Conservation (phyloP, 1,284 basidiomycete genomes). For the Veloboletus limbatus region DNA sequence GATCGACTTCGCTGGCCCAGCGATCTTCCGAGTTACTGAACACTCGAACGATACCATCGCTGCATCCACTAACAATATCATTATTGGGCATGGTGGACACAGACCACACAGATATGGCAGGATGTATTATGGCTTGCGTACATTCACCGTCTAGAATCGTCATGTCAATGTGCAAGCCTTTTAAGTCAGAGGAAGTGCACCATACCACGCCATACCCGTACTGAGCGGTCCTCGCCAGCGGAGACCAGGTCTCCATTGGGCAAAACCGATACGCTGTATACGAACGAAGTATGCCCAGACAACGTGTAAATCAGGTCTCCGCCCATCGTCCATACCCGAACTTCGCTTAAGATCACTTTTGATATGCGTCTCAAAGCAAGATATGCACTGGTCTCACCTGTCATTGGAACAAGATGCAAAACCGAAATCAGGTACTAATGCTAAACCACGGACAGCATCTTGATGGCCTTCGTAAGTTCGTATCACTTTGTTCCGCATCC, state of each 20-base stretch:
- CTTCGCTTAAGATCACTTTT: conserved; percentile 53
- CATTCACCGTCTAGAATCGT: conserved; percentile 63
- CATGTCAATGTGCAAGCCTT: not conserved
- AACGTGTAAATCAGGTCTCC: conserved; percentile 77
- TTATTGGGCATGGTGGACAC: conserved; percentile 83
- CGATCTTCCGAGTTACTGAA: conserved; percentile 79
- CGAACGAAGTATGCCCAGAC: conserved; percentile 94
- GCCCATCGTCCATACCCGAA: conserved; percentile 87
- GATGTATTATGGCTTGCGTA: conserved; percentile 84
- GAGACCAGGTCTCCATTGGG: conserved; percentile 73
- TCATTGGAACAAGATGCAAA: conserved; percentile 98
- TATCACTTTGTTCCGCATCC: conserved; percentile 73
- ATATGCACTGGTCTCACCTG: conserved; percentile 46
- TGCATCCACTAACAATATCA: conserved; percentile 88
- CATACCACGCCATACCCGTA: conserved; percentile 75
- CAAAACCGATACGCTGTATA: conserved; percentile 87
- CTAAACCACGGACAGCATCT: conserved; percentile 87
- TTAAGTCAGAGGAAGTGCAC: conserved; percentile 1
- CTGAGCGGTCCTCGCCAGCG: conserved; percentile 80
- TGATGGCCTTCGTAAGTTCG: conserved; percentile 83
- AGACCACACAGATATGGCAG: conserved; percentile 93
- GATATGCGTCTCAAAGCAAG: conserved; percentile 3
- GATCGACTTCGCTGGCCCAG: conserved; percentile 65
- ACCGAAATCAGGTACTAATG: conserved; percentile 76
- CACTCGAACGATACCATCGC: conserved; percentile 85